Base-by-base conservation (phyloP, 352 stramenopile species). In the Phytophthora syringae region DNA sequence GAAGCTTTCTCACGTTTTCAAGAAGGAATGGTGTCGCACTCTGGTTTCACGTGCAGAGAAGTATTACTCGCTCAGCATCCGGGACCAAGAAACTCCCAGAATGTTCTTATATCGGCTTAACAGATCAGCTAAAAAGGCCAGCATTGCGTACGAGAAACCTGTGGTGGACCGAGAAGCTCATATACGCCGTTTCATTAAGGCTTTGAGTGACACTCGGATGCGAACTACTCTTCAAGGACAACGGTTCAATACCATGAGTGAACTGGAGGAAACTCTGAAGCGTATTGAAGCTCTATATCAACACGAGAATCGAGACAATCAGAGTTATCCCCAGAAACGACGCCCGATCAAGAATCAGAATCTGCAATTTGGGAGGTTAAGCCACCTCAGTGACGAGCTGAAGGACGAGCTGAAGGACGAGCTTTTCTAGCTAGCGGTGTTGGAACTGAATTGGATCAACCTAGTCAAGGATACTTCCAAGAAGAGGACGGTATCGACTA, bases 301-400 rank as follows among this genome's bases (percentile, higher is more conserved):
- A 13, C 18, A 30, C 2, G 30, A 55, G 16, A 43, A 5, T 12
- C 32, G n/a, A 39, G 28, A 42, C 2, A 10, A 10, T 27, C 47
- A 9, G 27, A 9, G 7, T 32, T 32, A 32, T 32, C 27, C 4
- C 4, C 27, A 4, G 27, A 32, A 4, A 32, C 27, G 27, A 9
- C 27, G 27, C 27, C 27, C 27, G 7, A 9, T 7, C 27, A n/a
- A n/a, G n/a, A n/a, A n/a, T n/a, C 27, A 32, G 27, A 53, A 53
- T 21, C 12, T 50, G 6, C 37, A 51, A 37, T 60, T 42, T 28
- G 39, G 39, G 0, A 21, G 52, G 16, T 60, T 30, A 50, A 60
- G 28, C 27, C 52, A 7, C 39, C 12, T 5, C 52, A 40, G 12
- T 34, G 50, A 3, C 21, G 22, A 21, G 18, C 34, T 5, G 34